Evolutionary conservation across 2,329 filamentous ascomycete genomes (phyloP).

Genomic region (Penicillium sp.): DNA sequence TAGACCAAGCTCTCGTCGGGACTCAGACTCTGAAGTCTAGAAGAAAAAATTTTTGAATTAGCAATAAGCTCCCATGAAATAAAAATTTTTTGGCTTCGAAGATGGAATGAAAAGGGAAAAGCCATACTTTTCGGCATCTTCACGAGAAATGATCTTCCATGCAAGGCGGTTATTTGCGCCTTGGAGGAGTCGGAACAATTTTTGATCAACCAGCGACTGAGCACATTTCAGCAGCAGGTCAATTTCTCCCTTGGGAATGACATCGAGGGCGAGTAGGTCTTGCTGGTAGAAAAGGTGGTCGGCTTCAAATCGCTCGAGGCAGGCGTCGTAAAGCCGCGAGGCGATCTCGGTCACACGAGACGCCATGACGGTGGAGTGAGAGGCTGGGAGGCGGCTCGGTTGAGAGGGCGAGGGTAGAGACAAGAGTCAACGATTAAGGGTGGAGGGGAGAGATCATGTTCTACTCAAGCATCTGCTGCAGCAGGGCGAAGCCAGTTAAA

Average conservation of each 20-base stretch:
- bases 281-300: slow-evolving; percentile 53
- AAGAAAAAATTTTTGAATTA: slow-evolving; percentile 5
- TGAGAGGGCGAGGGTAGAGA: slow-evolving; percentile 20
- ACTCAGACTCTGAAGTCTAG: slow-evolving; percentile 51
- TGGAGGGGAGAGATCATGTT: slow-evolving; percentile 39
- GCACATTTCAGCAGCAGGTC: slow-evolving; percentile 49
- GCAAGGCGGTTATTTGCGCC: slow-evolving; percentile 48
- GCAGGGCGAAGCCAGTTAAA: slow-evolving; percentile 19
- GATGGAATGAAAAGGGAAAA: background rate
- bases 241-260: slow-evolving; percentile 51
- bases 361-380: slow-evolving; percentile 35
- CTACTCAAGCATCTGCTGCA: slow-evolving; percentile 28
- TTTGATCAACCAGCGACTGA: slow-evolving; percentile 51
- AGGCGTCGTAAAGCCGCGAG: slow-evolving; percentile 51
- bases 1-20: slow-evolving; percentile 84
- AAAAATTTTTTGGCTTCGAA: background rate
- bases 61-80: background rate
- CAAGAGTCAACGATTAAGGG: slow-evolving; percentile 1
- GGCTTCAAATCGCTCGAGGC: slow-evolving; percentile 42
- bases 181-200: slow-evolving; percentile 51
- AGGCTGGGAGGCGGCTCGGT: slow-evolving; percentile 24
- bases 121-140: slow-evolving; percentile 54
- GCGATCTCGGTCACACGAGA: slow-evolving; percentile 45
- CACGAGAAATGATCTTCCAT: slow-evolving; percentile 53
- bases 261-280: slow-evolving; percentile 47